Conservation (phyloP, 179 eudicot genomes). For the Sideroxylon spinosum region DNA sequence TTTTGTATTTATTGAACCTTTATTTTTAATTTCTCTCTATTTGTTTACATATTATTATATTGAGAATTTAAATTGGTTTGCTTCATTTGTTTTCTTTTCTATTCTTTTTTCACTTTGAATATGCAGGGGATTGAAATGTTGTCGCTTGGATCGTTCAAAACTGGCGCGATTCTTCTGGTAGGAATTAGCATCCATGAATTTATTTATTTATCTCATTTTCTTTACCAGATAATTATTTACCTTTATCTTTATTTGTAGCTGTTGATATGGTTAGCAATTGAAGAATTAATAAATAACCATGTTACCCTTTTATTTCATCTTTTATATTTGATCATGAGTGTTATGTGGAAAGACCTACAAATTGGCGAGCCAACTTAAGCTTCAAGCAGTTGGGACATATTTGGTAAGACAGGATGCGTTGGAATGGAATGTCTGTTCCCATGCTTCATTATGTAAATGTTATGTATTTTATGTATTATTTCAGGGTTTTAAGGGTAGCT, state of each 20-base stretch:
- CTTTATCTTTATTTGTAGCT: neutral
- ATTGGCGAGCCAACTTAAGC: neutral
- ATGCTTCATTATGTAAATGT: no score
- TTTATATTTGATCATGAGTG: neutral
- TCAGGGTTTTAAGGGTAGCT: no score
- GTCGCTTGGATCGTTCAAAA: slow-evolving; percentile 94
- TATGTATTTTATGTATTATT: no score
- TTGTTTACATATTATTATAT: neutral
- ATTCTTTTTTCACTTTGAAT: neutral
- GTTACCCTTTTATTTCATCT: neutral
- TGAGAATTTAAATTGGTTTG: slow-evolving; percentile 1
- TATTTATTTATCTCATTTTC: neutral
- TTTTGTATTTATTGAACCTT: neutral
- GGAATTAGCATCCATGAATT: slow-evolving; percentile 16
- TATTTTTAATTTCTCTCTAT: neutral
- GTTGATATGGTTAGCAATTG: neutral
- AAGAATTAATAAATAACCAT: neutral
- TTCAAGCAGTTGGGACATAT: neutral
- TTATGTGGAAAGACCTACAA: neutral
- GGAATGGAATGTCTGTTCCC: no score
- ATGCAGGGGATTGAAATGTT: slow-evolving; percentile 95
- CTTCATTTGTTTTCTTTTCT: neutral
- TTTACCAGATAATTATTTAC: neutral
- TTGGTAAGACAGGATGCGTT: no score
- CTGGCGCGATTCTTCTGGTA: slow-evolving; percentile 94